A percentile compares a stretch with the other conserved stretches of the same genome.
These are phyloP conservation scores for Fraxinus paxiana DNA, from an alignment of 305 asterid species.

Conservation along the genomic window DNA sequence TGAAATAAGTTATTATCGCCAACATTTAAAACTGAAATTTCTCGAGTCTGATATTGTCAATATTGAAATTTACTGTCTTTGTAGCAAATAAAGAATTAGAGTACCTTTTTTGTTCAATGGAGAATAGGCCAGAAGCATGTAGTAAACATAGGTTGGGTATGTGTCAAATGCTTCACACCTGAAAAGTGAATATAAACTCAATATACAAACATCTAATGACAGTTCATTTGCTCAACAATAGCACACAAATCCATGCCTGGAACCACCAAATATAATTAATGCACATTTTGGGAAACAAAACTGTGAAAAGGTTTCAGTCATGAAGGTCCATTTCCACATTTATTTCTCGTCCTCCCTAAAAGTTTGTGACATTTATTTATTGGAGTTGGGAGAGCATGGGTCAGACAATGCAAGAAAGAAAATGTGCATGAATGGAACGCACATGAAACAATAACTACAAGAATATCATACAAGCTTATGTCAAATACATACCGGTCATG, in stretches of 20 bases:
- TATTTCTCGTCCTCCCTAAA: neutral
- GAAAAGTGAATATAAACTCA: slow-evolving; percentile 21
- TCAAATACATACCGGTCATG: slow-evolving; percentile 69
- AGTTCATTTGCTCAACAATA: neutral
- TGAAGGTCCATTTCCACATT: neutral
- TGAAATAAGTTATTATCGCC: neutral
- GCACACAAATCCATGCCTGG: neutral
- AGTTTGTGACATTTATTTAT: neutral
- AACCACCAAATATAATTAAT: neutral
- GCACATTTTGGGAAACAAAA: neutral
- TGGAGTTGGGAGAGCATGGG: neutral
- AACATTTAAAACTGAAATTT: neutral
- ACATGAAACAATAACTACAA: neutral
- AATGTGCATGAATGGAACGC: neutral
- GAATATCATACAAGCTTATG: slow-evolving; percentile 6
- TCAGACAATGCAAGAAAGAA: neutral
- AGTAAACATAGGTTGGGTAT: slow-evolving; percentile 77
- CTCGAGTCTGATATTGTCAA: neutral
- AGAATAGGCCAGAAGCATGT: slow-evolving; percentile 82
- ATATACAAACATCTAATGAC: neutral
- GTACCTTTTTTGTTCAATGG: slow-evolving; percentile 61
- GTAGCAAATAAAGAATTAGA: neutral
- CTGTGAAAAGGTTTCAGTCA: neutral
- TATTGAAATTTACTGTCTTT: neutral
- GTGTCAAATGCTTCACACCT: slow-evolving; percentile 95